Percentiles rank a stretch among this genome's conserved stretches.
These are phyloP conservation scores for Colletotrichum sp. DNA, from an alignment of 2,329 filamentous ascomycete genomes.

Conservation along the genomic window DNA sequence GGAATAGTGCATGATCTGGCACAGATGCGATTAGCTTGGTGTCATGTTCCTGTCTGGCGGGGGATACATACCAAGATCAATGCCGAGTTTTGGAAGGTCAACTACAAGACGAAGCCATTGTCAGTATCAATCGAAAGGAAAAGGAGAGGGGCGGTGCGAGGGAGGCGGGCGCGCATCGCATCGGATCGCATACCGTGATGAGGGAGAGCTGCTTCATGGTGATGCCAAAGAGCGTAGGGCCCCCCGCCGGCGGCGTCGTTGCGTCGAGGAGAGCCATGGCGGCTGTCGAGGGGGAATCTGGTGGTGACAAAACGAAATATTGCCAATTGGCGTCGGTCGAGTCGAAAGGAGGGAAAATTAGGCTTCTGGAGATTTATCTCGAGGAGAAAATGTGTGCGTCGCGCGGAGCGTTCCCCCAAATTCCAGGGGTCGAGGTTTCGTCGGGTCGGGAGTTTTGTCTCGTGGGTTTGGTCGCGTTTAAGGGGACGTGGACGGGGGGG, in stretches of 20 bases:
- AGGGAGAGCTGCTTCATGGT: slow-evolving; percentile 74
- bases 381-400: neutral
- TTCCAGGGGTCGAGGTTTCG: neutral
- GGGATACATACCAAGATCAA: slow-evolving; percentile 65
- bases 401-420: neutral
- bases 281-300: slow-evolving; percentile 3
- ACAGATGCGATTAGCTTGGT: slow-evolving; percentile 2
- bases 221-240: slow-evolving; percentile 59
- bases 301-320: neutral
- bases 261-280: slow-evolving; percentile 48
- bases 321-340: neutral
- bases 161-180: neutral
- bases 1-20: slow-evolving; percentile 90
- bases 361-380: neutral
- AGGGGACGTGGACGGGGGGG: neutral
- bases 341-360: neutral
- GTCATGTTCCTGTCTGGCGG: neutral
- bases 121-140: too few species aligned
- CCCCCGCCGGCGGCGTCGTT: slow-evolving; percentile 38
- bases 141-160: too few species aligned
- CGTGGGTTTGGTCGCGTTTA: slow-evolving; percentile 1
- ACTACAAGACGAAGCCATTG: slow-evolving; percentile 48
- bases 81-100: slow-evolving; percentile 79
- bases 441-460: neutral
- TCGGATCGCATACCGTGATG: slow-evolving; percentile 25